Conservation (phyloP, 1,284 basidiomycete genomes). For the Puccinia triticina region DNA sequence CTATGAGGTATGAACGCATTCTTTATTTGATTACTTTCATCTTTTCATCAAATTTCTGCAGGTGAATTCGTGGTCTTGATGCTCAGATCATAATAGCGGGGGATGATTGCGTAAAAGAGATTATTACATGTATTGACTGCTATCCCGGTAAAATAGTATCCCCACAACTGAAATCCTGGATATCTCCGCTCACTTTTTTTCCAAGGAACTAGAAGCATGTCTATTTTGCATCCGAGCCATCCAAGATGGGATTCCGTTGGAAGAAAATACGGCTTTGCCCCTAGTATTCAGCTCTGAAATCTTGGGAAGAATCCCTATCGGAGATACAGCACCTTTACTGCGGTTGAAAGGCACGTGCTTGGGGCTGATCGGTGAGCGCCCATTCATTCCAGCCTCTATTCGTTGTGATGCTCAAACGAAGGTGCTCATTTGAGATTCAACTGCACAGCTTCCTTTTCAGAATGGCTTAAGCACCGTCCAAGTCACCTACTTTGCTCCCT, state of each 20-base stretch:
- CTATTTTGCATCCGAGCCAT: constrained; percentile 55
- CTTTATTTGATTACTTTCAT: not conserved
- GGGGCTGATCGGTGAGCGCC: constrained; percentile 50
- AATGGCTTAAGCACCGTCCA: constrained; percentile 56
- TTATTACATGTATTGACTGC: not conserved
- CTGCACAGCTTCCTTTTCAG: constrained; percentile 54
- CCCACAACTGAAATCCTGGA: constrained; percentile 13
- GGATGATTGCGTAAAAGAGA: not conserved
- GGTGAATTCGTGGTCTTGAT: not conserved
- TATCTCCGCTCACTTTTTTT: constrained; percentile 21
- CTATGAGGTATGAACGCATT: constrained; percentile 45
- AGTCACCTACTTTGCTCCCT: constrained; percentile 52
- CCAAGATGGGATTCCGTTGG: constrained; percentile 55
- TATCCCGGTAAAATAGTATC: not conserved
- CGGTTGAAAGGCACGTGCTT: constrained; percentile 54
- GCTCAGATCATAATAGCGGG: not conserved
- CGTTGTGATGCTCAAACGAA: not conserved
- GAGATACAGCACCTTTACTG: constrained; percentile 14
- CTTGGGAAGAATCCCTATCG: constrained; percentile 52
- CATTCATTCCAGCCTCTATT: not conserved
- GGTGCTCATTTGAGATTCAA: not conserved
- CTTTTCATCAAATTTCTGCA: not conserved
- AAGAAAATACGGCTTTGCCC: constrained; percentile 51
- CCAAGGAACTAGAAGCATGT: constrained; percentile 56
- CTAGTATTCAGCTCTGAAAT: constrained; percentile 54